Evolutionary conservation across 176 grass and related monocot species (phyloP).

Genomic region (Ananas comosus): DNA sequence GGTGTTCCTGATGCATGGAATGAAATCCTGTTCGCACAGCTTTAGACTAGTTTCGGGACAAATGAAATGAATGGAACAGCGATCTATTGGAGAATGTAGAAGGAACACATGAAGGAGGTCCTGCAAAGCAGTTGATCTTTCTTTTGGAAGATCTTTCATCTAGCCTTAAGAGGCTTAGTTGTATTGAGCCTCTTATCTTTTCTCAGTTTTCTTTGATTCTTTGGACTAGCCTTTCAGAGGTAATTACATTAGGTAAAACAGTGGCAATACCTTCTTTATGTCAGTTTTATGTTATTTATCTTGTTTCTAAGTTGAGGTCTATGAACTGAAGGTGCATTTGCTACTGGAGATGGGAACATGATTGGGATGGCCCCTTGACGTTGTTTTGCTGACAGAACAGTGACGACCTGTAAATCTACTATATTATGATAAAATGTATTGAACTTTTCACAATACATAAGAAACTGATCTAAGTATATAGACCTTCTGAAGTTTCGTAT

Average conservation of each 20-base stretch:
- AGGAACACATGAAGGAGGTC: neutral
- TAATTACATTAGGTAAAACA: neutral
- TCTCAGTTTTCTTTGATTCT: neutral
- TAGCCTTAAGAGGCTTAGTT: neutral
- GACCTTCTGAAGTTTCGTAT: no score
- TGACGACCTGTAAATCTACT: no score
- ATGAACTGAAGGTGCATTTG: no score
- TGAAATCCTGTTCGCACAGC: slow-evolving; percentile 84
- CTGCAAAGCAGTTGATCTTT: neutral
- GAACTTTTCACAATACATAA: no score
- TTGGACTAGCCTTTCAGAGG: neutral
- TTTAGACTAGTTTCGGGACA: slow-evolving; percentile 32
- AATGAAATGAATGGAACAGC: neutral
- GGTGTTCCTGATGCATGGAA: slow-evolving; percentile 93
- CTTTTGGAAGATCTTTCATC: neutral
- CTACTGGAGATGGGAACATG: no score
- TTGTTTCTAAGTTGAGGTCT: no score
- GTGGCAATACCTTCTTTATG: neutral
- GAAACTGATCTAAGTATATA: no score
- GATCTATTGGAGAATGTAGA: neutral
- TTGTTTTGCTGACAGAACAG: no score
- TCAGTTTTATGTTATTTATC: neutral
- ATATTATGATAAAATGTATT: no score
- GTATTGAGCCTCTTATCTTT: neutral
- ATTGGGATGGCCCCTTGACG: no score